Evolutionary conservation across 2,329 filamentous ascomycete species (phyloP).

Genomic region (Fusarium drepaniforme): DNA sequence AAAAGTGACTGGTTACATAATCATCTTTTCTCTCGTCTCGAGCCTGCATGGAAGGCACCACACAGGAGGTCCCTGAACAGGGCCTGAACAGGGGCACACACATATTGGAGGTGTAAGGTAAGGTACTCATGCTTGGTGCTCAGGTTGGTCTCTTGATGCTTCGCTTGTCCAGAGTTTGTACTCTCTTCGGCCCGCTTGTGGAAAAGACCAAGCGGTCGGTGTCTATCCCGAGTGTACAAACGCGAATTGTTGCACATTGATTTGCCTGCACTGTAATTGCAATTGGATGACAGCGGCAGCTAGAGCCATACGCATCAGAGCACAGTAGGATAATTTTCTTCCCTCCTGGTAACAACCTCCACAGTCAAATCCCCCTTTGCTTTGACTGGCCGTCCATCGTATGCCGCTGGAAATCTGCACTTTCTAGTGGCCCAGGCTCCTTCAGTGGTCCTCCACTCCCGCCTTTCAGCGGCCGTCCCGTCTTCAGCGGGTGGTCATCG

Average conservation of each 20-base stretch:
- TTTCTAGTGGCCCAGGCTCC: conserved; percentile 25
- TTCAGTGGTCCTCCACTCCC: conserved; percentile 8
- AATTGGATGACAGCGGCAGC: background rate
- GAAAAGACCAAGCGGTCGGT: conserved; percentile 1
- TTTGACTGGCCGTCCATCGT: conserved; percentile 22
- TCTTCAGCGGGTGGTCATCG: background rate
- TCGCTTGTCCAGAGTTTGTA: background rate
- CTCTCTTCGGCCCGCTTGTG: background rate
- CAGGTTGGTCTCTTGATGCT: background rate
- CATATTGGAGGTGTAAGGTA: background rate
- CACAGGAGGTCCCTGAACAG: background rate
- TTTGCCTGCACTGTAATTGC: conserved; percentile 3
- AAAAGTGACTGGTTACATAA: conserved; percentile 6
- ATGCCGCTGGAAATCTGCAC: conserved; percentile 9
- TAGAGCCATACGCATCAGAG: background rate
- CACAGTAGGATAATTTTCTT: conserved; percentile 7
- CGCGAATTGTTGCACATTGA: background rate
- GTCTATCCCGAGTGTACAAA: background rate
- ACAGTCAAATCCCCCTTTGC: conserved; percentile 1
- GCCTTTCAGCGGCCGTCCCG: conserved; percentile 1
- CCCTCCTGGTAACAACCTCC: conserved; percentile 10
- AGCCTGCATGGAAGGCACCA: background rate
- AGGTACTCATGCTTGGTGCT: too few relatives aligned
- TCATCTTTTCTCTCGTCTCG: background rate
- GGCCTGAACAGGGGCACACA: background rate